Evolutionary conservation across 2,329 filamentous ascomycete genomes (phyloP), one percentile per base, ranked within the genome.

Genomic region (Trichoderma sp.): DNA sequence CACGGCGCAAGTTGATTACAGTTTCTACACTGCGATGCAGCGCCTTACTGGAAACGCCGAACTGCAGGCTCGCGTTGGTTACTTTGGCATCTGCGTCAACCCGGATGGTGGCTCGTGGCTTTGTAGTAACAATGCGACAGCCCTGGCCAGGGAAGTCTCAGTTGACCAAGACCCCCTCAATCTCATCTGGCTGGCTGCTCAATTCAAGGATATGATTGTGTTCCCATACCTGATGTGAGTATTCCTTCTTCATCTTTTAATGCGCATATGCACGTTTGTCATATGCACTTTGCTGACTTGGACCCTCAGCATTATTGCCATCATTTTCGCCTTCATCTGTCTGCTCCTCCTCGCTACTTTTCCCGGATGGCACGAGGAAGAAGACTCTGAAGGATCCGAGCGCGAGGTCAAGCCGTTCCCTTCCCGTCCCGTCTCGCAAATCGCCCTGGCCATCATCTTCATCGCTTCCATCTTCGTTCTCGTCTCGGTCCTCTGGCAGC

Each of bases 131-230:
- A 99, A 99, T 81, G 96, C 96, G 24, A 97, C 95, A 3, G 90
- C 94, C 3, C 86, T 99, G 59, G 95, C 96, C 47, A 92, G 96
- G 79, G 91, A 97, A 81, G 88, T 98, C 55, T 91, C 88, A 24
- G 89, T 97, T 53, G 94, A 97, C 77, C 92, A 97, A 81, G 96
- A 99, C 82, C 96, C 96, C 49, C 85, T 99, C 77, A 99, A 99
- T 80, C 84, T 99, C 76, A 94, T 99, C 76, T 99, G 95, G 96
- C 88, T 99, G 68, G 95, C 96, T 29, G 91, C 91, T 75, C 97
- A 97, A 73, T 99, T 99, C 84, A 98, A 98, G 81, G 94, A 98
- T 80, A 95, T 94, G 82, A 96, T 99, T 79, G 95, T 99, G 56
- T 99, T 99, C 79, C 96, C 96, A 11, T 99, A 98, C 78, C 84